Evolutionary conservation across 345 rosid genomes (phyloP), one percentile per base, ranked within the genome.

Genomic region (Populus pruinosa): DNA sequence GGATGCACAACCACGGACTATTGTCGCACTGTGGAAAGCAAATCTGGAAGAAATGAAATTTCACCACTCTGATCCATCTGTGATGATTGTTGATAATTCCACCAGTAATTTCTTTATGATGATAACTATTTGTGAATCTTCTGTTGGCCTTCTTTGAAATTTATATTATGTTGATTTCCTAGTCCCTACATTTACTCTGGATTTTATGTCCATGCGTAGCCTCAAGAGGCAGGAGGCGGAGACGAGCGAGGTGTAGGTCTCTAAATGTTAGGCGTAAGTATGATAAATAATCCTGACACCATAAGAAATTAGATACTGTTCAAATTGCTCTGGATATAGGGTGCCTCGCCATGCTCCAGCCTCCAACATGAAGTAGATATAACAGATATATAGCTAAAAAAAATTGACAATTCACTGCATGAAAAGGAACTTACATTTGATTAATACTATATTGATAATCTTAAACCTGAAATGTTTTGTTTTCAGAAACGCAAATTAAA

Each of bases 11-110:
- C 99, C 98, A 61, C 97, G 97, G 21, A 84, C 85, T 0, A 70
- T 90, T 72, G 87, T 94, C 76, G 87, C 95, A 39, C 81, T 96
- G 88, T 92, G 99, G 97, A 94, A 83, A 83, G 97, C 95, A 39
- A 91, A 90, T 86, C 78, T 96, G 82, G 97, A 92, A 83, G 96
- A 90, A 74, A 90, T 89, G 78, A 92, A 91, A 83, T 79, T 76
- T 41, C 87, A 90, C 78, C 95, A 79, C 78, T 80, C 89, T 77
- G 98, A 96, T 85, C 82, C 94, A 72, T 87, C 98, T 23, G 97
- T 94, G 81, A 83, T 83, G 84, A 91, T 96, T 81, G 84, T 84
- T 70, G 96, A 93, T 63, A 88, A 83, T 80, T 63, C 90, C 78
- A 80, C 85, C 83, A 92, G 99, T 92, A 93, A 93, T 82, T 81